phyloP scores from a whole-genome alignment of 495 filamentous ascomycete species.

The Paragyromitra xinjiangensis region DNA sequence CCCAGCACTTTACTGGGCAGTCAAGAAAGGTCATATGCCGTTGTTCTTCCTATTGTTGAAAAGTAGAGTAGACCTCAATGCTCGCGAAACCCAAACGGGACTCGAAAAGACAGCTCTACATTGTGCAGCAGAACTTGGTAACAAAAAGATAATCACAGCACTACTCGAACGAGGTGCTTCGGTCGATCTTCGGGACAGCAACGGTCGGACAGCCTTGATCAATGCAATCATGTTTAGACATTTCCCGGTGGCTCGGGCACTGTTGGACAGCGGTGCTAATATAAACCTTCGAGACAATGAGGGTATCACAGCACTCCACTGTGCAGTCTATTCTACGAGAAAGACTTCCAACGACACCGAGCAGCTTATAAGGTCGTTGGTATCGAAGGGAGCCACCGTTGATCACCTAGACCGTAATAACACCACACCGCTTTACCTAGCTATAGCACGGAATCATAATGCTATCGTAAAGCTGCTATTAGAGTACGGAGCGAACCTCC shows the following conservation, averaged over 20 bases:
- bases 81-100: not conserved
- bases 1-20: slow-evolving; percentile 32
- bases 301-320: slow-evolving; percentile 11
- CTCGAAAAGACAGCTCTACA: slow-evolving; percentile 21
- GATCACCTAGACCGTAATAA: slow-evolving; percentile 7
- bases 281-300: not conserved
- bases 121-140: not conserved
- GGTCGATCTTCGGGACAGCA: not conserved
- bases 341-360: not conserved
- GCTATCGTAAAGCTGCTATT: not conserved
- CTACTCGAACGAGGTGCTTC: slow-evolving; percentile 11
- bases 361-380: not conserved
- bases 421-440: slow-evolving; percentile 10
- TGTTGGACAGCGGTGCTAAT: slow-evolving; percentile 3
- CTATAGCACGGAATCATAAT: not conserved
- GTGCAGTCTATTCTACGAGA: not conserved
- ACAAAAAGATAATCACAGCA: not conserved
- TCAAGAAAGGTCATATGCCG: not conserved
- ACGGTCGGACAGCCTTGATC: slow-evolving; percentile 1
- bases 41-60: slow-evolving; percentile 1
- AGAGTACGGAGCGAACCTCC: slow-evolving; percentile 12
- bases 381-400: slow-evolving; percentile 7
- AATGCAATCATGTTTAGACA: slow-evolving; percentile 7
- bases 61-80: slow-evolving; percentile 10
- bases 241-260: not conserved